Conservation (phyloP, 208 protist genomes). For the Angomonas ambiguus region DNA sequence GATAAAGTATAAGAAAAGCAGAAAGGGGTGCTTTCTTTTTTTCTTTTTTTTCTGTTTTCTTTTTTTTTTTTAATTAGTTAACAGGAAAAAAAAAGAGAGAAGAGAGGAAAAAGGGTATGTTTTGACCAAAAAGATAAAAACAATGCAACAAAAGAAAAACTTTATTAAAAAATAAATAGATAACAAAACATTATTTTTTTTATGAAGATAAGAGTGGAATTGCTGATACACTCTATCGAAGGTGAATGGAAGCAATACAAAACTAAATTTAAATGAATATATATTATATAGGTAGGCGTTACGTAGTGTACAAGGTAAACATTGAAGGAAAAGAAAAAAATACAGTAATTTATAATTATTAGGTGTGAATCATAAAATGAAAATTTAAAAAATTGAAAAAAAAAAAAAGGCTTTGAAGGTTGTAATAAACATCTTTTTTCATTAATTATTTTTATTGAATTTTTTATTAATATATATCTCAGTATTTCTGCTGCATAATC, state of each 20-base stretch:
- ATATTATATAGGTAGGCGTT: not conserved
- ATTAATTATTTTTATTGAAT: constrained; percentile 1
- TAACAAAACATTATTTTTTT: not conserved
- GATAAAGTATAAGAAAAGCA: too few relatives aligned
- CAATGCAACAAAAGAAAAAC: constrained; percentile 9
- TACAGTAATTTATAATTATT: not conserved
- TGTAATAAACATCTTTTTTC: not conserved
- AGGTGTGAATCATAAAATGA: not conserved
- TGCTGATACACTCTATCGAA: not conserved
- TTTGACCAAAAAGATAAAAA: constrained; percentile 16
- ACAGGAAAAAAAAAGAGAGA: constrained; percentile 1
- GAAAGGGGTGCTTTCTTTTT: too few relatives aligned
- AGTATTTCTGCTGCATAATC: not conserved
- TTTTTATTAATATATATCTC: not conserved
- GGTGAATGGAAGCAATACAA: not conserved
- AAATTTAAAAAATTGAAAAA: constrained; percentile 4
- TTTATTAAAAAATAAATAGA: not conserved
- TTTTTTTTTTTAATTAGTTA: too few relatives aligned
- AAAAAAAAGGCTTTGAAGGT: not conserved
- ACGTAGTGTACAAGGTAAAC: too few relatives aligned
- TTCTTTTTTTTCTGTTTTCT: too few relatives aligned
- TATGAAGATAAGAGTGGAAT: not conserved
- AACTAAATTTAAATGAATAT: not conserved
- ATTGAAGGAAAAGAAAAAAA: constrained; percentile 11
- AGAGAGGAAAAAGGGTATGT: too few relatives aligned